Percentiles rank a stretch among this genome's conserved stretches.
phyloP scores from a whole-genome alignment of 2,329 filamentous ascomycete species.

The Trichoderma sp. region DNA sequence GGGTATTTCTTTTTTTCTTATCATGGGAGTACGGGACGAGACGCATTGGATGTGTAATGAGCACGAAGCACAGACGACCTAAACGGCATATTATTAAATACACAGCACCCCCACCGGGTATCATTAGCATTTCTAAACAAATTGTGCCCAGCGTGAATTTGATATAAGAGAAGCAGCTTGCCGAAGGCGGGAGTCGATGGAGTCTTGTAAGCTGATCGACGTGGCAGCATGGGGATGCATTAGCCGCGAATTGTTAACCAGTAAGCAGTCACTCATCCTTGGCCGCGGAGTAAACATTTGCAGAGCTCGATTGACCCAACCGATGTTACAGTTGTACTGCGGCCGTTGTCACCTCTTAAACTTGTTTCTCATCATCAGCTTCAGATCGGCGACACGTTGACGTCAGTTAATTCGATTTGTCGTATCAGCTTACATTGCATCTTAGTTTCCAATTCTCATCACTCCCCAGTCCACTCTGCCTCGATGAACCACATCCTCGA shows the following conservation, averaged over 20 bases:
- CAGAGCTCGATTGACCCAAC: background rate
- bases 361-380: background rate
- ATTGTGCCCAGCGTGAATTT: background rate
- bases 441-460: background rate
- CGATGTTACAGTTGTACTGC: background rate
- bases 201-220: constrained; percentile 6
- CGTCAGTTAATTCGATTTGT: background rate
- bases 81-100: constrained; percentile 10
- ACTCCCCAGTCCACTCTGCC: constrained; percentile 18
- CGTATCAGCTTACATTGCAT: background rate
- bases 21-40: background rate
- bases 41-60: background rate
- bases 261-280: background rate
- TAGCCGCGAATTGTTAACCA: background rate
- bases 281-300: background rate
- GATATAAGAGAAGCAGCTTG: background rate
- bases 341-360: background rate
- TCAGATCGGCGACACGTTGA: background rate
- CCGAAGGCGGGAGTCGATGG: background rate
- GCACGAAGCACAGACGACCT: background rate
- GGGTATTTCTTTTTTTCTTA: background rate
- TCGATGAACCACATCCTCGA: constrained; percentile 24
- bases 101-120: constrained; percentile 1
- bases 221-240: constrained; percentile 4
- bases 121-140: background rate